phyloP scores from a whole-genome alignment of 2,329 filamentous ascomycete genomes.

The Emergomyces pasteurianus region DNA sequence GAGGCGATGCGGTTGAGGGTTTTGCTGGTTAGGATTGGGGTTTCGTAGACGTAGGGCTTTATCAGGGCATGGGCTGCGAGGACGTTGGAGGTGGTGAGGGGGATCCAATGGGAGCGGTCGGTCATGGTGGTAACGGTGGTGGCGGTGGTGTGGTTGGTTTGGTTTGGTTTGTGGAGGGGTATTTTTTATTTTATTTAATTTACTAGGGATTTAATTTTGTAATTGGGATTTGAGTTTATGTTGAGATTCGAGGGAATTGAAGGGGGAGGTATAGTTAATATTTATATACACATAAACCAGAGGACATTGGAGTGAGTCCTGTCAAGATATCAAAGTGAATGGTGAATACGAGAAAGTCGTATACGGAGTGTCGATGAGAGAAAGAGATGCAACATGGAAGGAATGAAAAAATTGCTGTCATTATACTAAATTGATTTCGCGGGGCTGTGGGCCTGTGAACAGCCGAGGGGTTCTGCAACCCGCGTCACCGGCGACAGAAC shows the following conservation, averaged over 20 bases:
- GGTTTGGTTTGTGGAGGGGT: neutral
- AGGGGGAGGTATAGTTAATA: neutral
- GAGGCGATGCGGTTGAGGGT: conserved; percentile 67
- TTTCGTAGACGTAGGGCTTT: conserved; percentile 63
- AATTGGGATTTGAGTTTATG: no score
- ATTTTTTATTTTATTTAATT: neutral
- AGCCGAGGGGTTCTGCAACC: neutral
- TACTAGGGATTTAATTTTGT: no score
- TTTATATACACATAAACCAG: neutral
- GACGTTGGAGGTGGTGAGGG: conserved; percentile 63
- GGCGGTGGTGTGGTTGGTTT: no score
- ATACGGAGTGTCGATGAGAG: neutral
- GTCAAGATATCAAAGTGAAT: neutral
- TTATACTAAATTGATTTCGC: no score
- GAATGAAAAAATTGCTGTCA: no score
- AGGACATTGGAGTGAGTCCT: neutral
- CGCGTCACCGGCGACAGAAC: neutral
- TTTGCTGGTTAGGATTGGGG: conserved; percentile 67
- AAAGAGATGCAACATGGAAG: no score
- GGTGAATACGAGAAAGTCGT: neutral
- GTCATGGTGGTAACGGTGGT: no score
- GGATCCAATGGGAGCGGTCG: conserved; percentile 37
- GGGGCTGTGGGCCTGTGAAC: neutral
- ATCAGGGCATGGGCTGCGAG: conserved; percentile 61
- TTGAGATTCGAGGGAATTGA: neutral